Base-by-base conservation (phyloP, 768 basidiomycete species). In the Serendipita sp. region DNA sequence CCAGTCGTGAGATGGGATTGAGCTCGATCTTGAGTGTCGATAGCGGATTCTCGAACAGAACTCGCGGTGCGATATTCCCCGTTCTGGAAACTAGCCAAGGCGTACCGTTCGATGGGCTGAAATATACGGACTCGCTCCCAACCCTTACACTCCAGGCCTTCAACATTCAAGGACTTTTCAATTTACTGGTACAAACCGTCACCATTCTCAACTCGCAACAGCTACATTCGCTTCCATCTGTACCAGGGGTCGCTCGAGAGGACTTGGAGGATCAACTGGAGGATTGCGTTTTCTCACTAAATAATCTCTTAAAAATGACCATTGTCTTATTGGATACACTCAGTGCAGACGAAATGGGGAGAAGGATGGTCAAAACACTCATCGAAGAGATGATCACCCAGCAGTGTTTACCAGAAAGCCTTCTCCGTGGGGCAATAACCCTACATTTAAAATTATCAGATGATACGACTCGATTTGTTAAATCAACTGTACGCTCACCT, bases 91-190 rank as follows among this genome's bases (percentile, higher is more conserved):
- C 48, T 16, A 18, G 48, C 16, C n/a, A 18, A 32, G 48, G 4
- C 4, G 48, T 16, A 51, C n/a, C 48, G 83, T 88, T 2, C 85
- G 38, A 41, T 41, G 38, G 38, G 13, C 38, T 41, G 2, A 81
- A 83, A 41, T 76, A 93, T 2, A 87, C 90, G 68, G 74, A 78
- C 2, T 76, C 80, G 13, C 78, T 97, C 3, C 95, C 95, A 1
- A 91, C 90, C 32, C 89, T 95, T 18, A 91, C 88, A 1, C 77
- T 78, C 0, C 79, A 93, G 63, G 93, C 93, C 0, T 89, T 84
- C 75, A 75, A 76, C 3, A 84, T 94, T 18, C 83, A 91, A 69
- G 73, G 79, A 4, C 75, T 81, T 0, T 94, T 87, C 74, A 91
- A 92, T 70, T 73, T 76, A 13, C 78, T 87, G 56, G 5, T 35